Conservation (phyloP, 768 basidiomycete genomes). For the Butyriboletus loyo region DNA sequence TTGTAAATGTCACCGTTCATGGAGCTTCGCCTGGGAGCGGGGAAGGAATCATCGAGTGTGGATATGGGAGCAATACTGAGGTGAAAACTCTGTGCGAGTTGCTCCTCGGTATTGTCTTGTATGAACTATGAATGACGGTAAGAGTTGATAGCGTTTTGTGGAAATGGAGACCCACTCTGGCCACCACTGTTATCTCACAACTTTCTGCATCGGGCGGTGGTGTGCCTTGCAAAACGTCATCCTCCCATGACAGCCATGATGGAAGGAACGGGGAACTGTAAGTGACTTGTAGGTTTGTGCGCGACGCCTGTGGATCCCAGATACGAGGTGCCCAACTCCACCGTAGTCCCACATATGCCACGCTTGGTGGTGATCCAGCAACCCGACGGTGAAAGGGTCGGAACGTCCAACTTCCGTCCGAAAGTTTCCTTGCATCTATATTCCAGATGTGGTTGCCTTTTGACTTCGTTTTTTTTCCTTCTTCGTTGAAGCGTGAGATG, state of each 20-base stretch:
- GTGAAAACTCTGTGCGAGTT: conserved; percentile 62
- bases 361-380: conserved; percentile 74
- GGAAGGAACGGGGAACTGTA: conserved; percentile 83
- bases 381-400: conserved; percentile 86
- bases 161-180: conserved; percentile 51
- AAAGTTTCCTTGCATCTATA: conserved; percentile 85
- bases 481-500: conserved; percentile 97
- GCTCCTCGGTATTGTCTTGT: conserved; percentile 73
- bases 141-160: neutral
- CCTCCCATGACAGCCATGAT: conserved; percentile 85
- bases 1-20: conserved; percentile 42
- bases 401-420: conserved; percentile 80
- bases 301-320: conserved; percentile 94
- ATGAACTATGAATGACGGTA: conserved; percentile 38
- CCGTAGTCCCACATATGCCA: conserved; percentile 75
- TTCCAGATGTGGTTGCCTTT: conserved; percentile 99
- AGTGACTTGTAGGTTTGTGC: conserved; percentile 71
- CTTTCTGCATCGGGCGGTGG: conserved; percentile 75
- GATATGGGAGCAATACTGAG: conserved; percentile 70
- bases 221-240: conserved; percentile 76
- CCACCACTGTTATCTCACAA: conserved; percentile 71
- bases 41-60: conserved; percentile 43
- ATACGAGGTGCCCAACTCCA: conserved; percentile 93
- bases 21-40: conserved; percentile 46
- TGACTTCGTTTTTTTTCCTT: conserved; percentile 98